These are phyloP conservation scores for Crithidia fasciculata DNA, from an alignment of 208 protist genomes.

Conservation along the genomic window DNA sequence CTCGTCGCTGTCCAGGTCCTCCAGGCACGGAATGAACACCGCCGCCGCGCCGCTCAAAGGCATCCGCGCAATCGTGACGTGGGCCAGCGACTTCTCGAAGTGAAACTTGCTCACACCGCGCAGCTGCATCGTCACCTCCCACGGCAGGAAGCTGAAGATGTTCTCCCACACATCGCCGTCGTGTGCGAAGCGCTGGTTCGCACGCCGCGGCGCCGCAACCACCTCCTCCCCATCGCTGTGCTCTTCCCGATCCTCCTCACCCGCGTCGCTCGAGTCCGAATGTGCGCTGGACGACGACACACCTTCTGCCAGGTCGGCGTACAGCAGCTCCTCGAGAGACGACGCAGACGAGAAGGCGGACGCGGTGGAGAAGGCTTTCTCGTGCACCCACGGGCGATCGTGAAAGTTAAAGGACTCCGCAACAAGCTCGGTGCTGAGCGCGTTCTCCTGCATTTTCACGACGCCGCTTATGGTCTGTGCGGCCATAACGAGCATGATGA, in stretches of 20 bases:
- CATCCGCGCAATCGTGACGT: slow-evolving; percentile 53
- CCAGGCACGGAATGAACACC: slow-evolving; percentile 72
- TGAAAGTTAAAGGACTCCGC: slow-evolving; percentile 40
- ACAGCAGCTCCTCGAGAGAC: slow-evolving; percentile 35
- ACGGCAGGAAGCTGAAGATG: slow-evolving; percentile 62
- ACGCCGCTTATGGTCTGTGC: slow-evolving; percentile 42
- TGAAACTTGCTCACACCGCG: slow-evolving; percentile 57
- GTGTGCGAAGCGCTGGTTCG: slow-evolving; percentile 12
- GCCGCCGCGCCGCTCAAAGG: slow-evolving; percentile 44
- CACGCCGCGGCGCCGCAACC: slow-evolving; percentile 4
- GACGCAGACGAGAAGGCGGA: slow-evolving; percentile 38
- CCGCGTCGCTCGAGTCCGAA: slow-evolving; percentile 35
- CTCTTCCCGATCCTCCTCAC: slow-evolving; percentile 36
- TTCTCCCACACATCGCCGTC: slow-evolving; percentile 43
- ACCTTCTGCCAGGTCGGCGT: slow-evolving; percentile 42
- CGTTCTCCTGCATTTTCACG: slow-evolving; percentile 29
- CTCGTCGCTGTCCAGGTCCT: slow-evolving; percentile 67
- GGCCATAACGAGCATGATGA: slow-evolving; percentile 59
- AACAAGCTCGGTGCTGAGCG: slow-evolving; percentile 68
- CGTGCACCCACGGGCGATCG: slow-evolving; percentile 31
- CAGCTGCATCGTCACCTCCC: slow-evolving; percentile 40
- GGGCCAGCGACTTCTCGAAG: slow-evolving; percentile 49
- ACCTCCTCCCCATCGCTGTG: slow-evolving; percentile 48
- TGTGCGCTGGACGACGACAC: slow-evolving; percentile 46
- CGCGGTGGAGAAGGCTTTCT: slow-evolving; percentile 30